A percentile compares a stretch with the other conserved stretches of the same genome.
Conservation (phyloP, 306 rosid species). For the Casuarina cunninghamiana region DNA sequence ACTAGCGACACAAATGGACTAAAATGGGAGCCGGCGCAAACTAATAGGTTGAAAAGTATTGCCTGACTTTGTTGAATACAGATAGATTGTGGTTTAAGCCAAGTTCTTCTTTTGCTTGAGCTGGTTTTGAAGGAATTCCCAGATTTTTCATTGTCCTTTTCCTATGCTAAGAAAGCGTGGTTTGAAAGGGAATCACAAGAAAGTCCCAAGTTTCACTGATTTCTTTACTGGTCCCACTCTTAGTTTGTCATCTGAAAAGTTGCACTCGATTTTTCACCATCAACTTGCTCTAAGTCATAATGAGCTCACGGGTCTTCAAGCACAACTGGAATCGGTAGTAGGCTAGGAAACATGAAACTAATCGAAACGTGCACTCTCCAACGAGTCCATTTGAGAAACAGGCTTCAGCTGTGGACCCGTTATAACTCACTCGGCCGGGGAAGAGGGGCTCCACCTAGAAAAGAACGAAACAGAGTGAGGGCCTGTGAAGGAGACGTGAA, state of each 20-base stretch:
- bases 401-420: neutral
- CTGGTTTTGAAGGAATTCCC: too few relatives aligned
- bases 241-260: neutral
- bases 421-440: neutral
- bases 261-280: neutral
- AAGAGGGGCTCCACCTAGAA: neutral
- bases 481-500: slow-evolving; percentile 3
- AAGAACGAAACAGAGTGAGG: neutral
- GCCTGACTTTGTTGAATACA: too few relatives aligned
- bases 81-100: too few relatives aligned
- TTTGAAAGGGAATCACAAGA: too few relatives aligned
- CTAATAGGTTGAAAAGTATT: too few relatives aligned
- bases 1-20: too few relatives aligned
- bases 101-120: neutral
- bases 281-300: neutral
- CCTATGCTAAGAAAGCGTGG: too few relatives aligned
- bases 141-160: too few relatives aligned
- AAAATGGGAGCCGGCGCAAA: too few relatives aligned
- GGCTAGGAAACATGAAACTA: neutral
- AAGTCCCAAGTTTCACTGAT: too few relatives aligned
- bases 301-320: neutral
- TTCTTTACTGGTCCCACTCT: neutral
- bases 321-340: neutral
- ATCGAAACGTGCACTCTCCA: neutral
- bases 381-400: neutral